These are phyloP conservation scores for Neurospora tetrasperma DNA, from an alignment of 495 filamentous ascomycete species.

Conservation along the genomic window DNA sequence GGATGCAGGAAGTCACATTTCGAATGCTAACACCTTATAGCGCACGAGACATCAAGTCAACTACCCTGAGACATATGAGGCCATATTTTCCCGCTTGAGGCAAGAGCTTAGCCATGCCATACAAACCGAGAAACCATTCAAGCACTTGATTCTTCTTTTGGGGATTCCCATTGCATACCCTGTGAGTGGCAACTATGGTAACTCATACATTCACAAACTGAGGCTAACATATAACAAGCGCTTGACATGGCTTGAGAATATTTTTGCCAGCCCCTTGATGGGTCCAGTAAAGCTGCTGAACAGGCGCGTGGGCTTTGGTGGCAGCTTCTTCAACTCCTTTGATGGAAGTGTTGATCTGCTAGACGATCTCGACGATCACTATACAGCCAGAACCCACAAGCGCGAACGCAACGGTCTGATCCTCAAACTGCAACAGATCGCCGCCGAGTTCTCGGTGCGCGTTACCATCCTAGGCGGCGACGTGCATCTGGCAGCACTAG, in stretches of 20 bases:
- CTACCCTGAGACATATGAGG: constrained; percentile 78
- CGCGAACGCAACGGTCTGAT: constrained; percentile 68
- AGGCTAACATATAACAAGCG: constrained; percentile 35
- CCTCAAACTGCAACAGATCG: constrained; percentile 61
- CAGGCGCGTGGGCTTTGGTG: constrained; percentile 76
- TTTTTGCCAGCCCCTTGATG: constrained; percentile 73
- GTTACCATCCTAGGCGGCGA: constrained; percentile 85
- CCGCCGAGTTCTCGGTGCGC: constrained; percentile 61
- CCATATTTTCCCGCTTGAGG: constrained; percentile 61
- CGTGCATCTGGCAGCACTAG: constrained; percentile 85
- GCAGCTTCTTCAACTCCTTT: constrained; percentile 83
- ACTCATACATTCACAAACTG: not conserved
- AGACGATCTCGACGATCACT: constrained; percentile 92
- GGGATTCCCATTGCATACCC: constrained; percentile 95
- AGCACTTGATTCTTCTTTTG: constrained; percentile 75
- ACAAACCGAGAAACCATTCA: constrained; percentile 45
- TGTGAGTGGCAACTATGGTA: constrained; percentile 25
- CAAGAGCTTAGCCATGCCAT: constrained; percentile 50
- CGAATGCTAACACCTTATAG: constrained; percentile 13
- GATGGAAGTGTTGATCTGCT: constrained; percentile 84
- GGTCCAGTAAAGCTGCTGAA: constrained; percentile 81
- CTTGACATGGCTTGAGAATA: constrained; percentile 84
- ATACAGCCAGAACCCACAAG: constrained; percentile 87
- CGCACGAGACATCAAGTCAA: constrained; percentile 88
- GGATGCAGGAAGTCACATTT: too few species aligned